Conservation (phyloP, 2,329 filamentous ascomycete genomes). For the Ophiostoma perfectum region DNA sequence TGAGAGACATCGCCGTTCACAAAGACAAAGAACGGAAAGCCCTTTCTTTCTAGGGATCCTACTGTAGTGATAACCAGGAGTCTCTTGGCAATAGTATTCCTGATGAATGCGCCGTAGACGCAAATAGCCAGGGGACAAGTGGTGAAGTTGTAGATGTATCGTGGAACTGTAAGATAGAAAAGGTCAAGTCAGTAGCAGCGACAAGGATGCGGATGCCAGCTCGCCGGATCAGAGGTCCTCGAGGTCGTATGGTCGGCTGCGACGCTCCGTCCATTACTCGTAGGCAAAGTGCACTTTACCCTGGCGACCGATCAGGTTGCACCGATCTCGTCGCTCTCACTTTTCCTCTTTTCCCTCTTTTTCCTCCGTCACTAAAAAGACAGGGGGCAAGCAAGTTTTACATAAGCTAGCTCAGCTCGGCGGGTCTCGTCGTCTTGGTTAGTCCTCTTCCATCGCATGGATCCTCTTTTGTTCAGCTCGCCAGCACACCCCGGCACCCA, state of each 20-base stretch:
- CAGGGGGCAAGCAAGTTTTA: constrained; percentile 2
- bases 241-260: no score
- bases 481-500: constrained; percentile 21
- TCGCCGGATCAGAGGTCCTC: not conserved
- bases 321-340: no score
- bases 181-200: not conserved
- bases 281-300: not conserved
- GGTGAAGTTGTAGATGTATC: no score
- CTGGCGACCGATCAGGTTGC: not conserved
- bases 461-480: constrained; percentile 20
- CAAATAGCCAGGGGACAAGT: no score
- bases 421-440: constrained; percentile 10
- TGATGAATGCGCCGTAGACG: no score
- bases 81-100: no score
- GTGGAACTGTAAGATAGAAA: not conserved
- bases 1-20: not conserved
- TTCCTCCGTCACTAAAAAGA: not conserved
- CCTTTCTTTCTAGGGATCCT: not conserved
- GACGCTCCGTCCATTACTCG: not conserved
- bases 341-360: not conserved
- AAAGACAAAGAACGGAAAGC: not conserved
- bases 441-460: not conserved
- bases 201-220: constrained; percentile 6
- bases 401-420: constrained; percentile 16
- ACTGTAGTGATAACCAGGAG: no score